Evolutionary conservation across 352 stramenopile genomes (phyloP).

Genomic region (Phytophthora ohioensis): DNA sequence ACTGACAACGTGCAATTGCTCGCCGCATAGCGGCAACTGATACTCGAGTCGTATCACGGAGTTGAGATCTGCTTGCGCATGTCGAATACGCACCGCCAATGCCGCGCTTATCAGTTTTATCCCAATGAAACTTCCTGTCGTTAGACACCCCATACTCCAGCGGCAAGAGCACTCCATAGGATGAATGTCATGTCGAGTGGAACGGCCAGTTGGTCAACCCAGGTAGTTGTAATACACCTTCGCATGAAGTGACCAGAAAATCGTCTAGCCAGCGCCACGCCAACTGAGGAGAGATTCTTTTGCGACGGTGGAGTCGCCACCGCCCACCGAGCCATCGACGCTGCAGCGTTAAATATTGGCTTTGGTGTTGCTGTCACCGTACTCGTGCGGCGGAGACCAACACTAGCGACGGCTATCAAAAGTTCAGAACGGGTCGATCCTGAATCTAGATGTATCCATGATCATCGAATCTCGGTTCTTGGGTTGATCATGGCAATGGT

Average conservation of each 20-base stretch:
- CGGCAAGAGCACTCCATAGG: conserved; percentile 10
- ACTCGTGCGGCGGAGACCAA: background rate
- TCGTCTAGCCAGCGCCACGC: background rate
- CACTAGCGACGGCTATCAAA: background rate
- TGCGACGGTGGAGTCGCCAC: background rate
- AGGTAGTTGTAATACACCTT: conserved; percentile 1
- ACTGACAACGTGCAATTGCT: background rate
- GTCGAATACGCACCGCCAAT: background rate
- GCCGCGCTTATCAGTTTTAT: background rate
- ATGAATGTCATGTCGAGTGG: background rate
- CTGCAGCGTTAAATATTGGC: conserved; percentile 7
- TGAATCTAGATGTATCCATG: too few species aligned
- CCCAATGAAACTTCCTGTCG: conserved; percentile 24
- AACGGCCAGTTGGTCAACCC: background rate
- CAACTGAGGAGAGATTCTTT: conserved; percentile 2
- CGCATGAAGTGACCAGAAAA: conserved; percentile 13
- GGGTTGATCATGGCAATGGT: background rate
- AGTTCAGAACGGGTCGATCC: conserved; percentile 1
- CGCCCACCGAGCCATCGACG: background rate
- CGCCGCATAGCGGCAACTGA: conserved; percentile 3
- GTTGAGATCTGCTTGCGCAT: conserved; percentile 16
- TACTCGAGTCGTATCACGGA: conserved; percentile 25
- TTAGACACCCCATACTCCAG: conserved; percentile 10
- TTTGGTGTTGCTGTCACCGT: background rate
- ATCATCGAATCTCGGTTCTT: conserved; percentile 1